Conservation (phyloP, 805 yeast species). For the Saturnispora sanitii region DNA sequence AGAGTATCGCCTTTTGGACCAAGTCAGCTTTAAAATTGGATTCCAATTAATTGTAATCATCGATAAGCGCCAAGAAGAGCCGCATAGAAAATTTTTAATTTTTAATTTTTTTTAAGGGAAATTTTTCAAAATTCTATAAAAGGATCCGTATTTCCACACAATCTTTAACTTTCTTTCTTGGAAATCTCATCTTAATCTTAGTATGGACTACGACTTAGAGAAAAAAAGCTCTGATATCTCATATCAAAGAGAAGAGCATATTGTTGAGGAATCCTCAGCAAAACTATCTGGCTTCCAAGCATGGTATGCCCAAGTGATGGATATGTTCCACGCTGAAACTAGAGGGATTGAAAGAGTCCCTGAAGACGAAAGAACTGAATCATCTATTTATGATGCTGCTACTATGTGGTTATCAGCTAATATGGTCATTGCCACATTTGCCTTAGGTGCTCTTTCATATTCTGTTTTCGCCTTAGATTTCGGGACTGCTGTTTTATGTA, state of each 20-base stretch:
- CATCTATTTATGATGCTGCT: constrained; percentile 58
- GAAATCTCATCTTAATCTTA: no score
- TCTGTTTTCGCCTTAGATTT: constrained; percentile 59
- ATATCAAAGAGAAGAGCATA: constrained; percentile 12
- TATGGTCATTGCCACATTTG: constrained; percentile 72
- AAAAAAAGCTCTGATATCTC: constrained; percentile 18
- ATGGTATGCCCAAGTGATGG: constrained; percentile 19
- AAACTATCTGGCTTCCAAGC: constrained; percentile 11
- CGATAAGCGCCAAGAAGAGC: not conserved
- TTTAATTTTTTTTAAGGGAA: no score
- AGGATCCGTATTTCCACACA: no score
- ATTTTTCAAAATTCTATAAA: no score
- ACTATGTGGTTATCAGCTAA: constrained; percentile 91
- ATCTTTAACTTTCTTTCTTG: no score
- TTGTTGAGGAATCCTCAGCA: constrained; percentile 18
- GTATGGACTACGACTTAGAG: constrained; percentile 17
- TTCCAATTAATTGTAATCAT: not conserved
- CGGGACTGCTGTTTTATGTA: constrained; percentile 57
- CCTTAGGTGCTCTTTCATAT: constrained; percentile 63
- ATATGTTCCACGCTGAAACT: constrained; percentile 38
- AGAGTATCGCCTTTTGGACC: not conserved
- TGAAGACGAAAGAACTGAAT: constrained; percentile 67
- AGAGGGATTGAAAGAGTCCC: constrained; percentile 77
- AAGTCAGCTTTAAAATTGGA: not conserved
- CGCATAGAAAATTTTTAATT: not conserved